Conservation (phyloP, 768 basidiomycete genomes). For the Tricholomella constricta region DNA sequence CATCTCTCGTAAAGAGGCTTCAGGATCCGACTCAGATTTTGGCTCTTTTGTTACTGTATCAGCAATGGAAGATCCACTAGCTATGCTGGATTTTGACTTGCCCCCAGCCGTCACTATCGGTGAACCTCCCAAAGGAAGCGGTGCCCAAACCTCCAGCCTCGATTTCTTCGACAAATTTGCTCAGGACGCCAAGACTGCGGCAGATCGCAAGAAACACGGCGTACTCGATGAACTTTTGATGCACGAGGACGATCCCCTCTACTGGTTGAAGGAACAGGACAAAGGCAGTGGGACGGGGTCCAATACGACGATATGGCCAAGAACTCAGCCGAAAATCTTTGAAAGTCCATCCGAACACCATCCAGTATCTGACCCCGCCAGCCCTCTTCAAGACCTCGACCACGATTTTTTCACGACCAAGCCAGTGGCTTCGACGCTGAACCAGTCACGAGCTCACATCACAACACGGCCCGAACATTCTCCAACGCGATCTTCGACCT, state of each 20-base stretch:
- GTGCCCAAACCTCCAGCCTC: conserved; percentile 22
- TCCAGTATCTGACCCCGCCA: not conserved
- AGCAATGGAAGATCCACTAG: conserved; percentile 48
- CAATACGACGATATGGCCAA: too few relatives aligned
- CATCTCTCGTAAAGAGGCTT: not conserved
- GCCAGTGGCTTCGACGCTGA: conserved; percentile 5
- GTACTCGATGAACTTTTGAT: conserved; percentile 65
- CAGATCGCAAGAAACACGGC: conserved; percentile 50
- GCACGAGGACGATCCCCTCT: conserved; percentile 73
- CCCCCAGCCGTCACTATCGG: not conserved
- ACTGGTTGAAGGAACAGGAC: conserved; percentile 44
- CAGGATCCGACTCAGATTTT: conserved; percentile 46
- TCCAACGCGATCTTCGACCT: conserved; percentile 28
- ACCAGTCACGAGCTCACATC: conserved; percentile 10
- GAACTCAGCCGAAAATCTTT: too few relatives aligned
- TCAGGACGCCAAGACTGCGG: conserved; percentile 54
- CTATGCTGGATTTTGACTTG: conserved; percentile 2
- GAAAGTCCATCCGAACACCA: not conserved
- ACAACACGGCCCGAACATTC: conserved; percentile 30
- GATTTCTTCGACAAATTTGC: conserved; percentile 65
- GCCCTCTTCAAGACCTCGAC: conserved; percentile 35
- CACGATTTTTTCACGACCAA: conserved; percentile 34
- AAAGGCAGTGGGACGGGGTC: not conserved
- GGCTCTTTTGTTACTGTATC: conserved; percentile 60
- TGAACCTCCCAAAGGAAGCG: not conserved